Percentiles rank a stretch among this genome's conserved stretches.
phyloP scores from a whole-genome alignment of 2,329 filamentous ascomycete species.

The Fusarium udum region DNA sequence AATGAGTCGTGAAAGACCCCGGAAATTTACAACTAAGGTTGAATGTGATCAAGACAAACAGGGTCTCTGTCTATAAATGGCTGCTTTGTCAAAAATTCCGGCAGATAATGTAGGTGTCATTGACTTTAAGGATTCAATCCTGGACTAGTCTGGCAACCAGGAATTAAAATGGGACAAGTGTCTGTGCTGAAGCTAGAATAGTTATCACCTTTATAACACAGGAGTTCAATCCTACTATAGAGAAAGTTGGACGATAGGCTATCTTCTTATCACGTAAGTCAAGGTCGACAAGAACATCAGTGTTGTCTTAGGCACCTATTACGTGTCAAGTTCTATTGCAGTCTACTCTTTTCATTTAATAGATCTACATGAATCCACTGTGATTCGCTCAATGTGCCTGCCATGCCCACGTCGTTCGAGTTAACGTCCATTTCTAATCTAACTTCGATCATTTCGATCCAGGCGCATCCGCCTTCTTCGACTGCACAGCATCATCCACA shows the following conservation, averaged over 20 bases:
- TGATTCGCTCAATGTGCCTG: slow-evolving; percentile 1
- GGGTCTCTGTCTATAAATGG: neutral
- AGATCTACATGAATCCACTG: neutral
- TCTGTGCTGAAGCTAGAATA: neutral
- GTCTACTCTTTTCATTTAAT: neutral
- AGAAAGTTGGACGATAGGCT: neutral
- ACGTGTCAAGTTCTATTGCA: neutral
- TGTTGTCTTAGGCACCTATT: too few relatives aligned
- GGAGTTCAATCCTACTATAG: neutral
- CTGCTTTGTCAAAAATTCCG: neutral
- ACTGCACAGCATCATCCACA: slow-evolving; percentile 58
- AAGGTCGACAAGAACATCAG: neutral
- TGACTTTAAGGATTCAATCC: neutral
- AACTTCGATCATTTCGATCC: slow-evolving; percentile 25
- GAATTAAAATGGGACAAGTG: neutral
- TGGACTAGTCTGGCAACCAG: neutral
- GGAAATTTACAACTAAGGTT: neutral
- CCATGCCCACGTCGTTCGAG: neutral
- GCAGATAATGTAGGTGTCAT: slow-evolving; percentile 16
- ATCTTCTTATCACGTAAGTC: neutral
- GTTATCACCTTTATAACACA: neutral
- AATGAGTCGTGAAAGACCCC: neutral
- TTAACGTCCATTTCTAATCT: neutral
- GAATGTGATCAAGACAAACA: neutral
- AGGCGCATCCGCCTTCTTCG: slow-evolving; percentile 48